A percentile compares a stretch with the other conserved stretches of the same genome.
Conservation (phyloP, 139 green algal species). For the Desmodesmus armatus region DNA sequence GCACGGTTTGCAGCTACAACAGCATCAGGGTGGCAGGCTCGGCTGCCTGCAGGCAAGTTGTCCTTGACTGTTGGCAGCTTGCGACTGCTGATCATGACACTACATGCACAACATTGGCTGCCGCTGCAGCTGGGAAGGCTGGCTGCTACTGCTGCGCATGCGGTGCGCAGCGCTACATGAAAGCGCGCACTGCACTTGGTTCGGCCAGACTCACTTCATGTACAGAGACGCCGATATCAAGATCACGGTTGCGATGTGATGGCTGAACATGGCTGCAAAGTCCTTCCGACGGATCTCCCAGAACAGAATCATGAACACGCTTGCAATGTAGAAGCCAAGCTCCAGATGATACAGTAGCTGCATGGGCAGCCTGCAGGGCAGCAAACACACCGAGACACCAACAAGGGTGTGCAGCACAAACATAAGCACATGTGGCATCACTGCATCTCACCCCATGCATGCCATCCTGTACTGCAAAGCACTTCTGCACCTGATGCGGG, state of each 20-base stretch:
- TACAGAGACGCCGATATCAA: conserved; percentile 54
- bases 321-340: conserved; percentile 69
- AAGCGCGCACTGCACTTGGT: too few relatives aligned
- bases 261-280: conserved; percentile 75
- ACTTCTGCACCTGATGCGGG: conserved; percentile 24
- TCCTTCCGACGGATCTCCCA: conserved; percentile 79
- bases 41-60: too few relatives aligned
- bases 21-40: too few relatives aligned
- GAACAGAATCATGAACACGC: conserved; percentile 68
- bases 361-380: conserved; percentile 55
- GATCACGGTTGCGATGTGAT: conserved; percentile 70
- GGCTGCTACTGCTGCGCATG: neutral
- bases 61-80: too few relatives aligned
- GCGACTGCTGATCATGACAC: too few relatives aligned
- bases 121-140: neutral
- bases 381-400: neutral
- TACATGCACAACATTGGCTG: too few relatives aligned
- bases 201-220: conserved; percentile 3
- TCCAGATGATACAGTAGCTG: conserved; percentile 61
- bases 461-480: too few relatives aligned
- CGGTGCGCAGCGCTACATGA: neutral
- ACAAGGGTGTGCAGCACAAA: neutral
- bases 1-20: too few relatives aligned
- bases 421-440: neutral
- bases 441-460: too few relatives aligned